Base-by-base conservation (phyloP, 805 yeast species). In the Nakazawaea molendinolei region DNA sequence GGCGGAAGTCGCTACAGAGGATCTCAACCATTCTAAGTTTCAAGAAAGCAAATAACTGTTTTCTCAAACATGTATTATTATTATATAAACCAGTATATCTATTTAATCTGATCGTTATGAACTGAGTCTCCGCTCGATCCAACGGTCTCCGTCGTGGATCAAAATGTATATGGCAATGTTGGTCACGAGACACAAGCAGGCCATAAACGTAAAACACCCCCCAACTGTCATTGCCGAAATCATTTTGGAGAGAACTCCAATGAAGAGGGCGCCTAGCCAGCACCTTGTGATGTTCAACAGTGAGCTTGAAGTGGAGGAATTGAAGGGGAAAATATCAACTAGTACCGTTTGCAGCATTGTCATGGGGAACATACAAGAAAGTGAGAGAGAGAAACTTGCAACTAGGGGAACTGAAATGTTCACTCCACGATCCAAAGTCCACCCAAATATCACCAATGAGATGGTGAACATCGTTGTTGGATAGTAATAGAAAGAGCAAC, bases 251-350 rank as follows among this genome's bases (percentile, higher is more conserved):
- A 80, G 58, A 0, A 71, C 75, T 0, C 79, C 89, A 18, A 77
- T 61, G 15, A 77, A 72, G 1, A 70, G 62, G 0, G 89, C 92
- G 12, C 77, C 78, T 16, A 71, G 42, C 17, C 67, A 52, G 48
- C 92, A 83, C 44, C 92, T 62, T n/a, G 73, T 61, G 26, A 83
- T 56, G 49, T 84, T 83, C 45, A 79, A 60, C 31, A 77, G 66
- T 8, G 86, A 76, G 2, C 80, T 69, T 8, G 39, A 25, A 13
- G 31, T 36, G 5, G 39, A 36, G 10, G 39, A 15, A 8, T 25
- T 19, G 10, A 19, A 24, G 6, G 34, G 31, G 22, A 36, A 36
- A 19, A 36, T 30, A 48, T 83, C 92, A 13, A 82, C 80, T 38
- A 80, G 51, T 32, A 82, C 54, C 0, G 86, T 80, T 2, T 78